These are phyloP conservation scores for Pseudogymnoascus sp. DNA, from an alignment of 2,329 filamentous ascomycete species.

Conservation along the genomic window DNA sequence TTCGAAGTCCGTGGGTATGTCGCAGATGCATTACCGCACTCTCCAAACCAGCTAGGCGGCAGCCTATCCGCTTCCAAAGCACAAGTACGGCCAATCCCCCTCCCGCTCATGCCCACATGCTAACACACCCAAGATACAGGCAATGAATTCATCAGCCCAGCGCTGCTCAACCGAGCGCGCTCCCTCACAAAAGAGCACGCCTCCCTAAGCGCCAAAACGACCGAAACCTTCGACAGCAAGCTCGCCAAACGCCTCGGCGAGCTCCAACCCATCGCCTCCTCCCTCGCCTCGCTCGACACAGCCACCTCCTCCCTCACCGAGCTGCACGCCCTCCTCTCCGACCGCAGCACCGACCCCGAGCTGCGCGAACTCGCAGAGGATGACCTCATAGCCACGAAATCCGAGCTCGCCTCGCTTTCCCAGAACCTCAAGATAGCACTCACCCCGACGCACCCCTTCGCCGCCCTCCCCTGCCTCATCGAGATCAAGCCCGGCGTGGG, in stretches of 20 bases:
- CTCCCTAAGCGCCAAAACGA: conserved; percentile 42
- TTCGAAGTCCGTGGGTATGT: conserved; percentile 42
- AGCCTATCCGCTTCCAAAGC: conserved; percentile 35
- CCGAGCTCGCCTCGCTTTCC: conserved; percentile 54
- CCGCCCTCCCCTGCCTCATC: conserved; percentile 77
- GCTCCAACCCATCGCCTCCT: conserved; percentile 47
- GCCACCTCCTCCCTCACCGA: conserved; percentile 46
- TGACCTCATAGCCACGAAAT: conserved; percentile 61
- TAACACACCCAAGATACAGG: conserved; percentile 10
- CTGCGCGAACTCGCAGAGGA: conserved; percentile 71
- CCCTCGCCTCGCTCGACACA: conserved; percentile 50
- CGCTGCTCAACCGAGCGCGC: conserved; percentile 52
- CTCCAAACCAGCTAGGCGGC: conserved; percentile 19
- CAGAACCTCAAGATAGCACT: conserved; percentile 65
- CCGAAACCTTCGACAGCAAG: conserved; percentile 46
- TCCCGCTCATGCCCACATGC: conserved; percentile 12
- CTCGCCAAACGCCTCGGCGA: conserved; percentile 54
- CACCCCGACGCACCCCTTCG: conserved; percentile 83
- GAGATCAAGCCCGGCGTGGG: conserved; percentile 90
- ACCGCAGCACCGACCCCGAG: conserved; percentile 47
- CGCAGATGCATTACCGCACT: conserved; percentile 37
- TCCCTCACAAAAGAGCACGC: conserved; percentile 50
- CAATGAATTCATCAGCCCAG: conserved; percentile 35
- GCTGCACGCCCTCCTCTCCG: conserved; percentile 42
- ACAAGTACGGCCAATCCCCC: conserved; percentile 30